Percentiles rank a stretch among this genome's conserved stretches.
These are phyloP conservation scores for Taxillus chinensis DNA, from an alignment of 164 flowering plant genomes.

Conservation along the genomic window DNA sequence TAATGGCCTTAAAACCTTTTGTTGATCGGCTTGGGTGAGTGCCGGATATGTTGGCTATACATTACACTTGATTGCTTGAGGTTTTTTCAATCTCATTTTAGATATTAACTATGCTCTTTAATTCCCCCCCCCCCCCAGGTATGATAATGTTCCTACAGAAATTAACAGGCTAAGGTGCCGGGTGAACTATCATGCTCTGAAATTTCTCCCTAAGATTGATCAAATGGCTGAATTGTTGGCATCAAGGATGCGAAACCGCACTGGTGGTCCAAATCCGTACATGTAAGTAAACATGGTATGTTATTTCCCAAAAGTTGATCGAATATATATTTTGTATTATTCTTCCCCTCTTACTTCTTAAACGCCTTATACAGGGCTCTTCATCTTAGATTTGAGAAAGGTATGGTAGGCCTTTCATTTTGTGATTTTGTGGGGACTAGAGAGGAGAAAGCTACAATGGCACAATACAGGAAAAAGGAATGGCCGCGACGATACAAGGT, in stretches of 20 bases:
- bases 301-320: neutral
- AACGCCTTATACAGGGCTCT: slow-evolving; percentile 60
- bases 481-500: slow-evolving; percentile 99
- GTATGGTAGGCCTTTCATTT: slow-evolving; percentile 97
- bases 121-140: slow-evolving; percentile 40
- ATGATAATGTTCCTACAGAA: slow-evolving; percentile 92
- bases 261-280: slow-evolving; percentile 72
- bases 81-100: neutral
- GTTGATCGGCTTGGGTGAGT: slow-evolving; percentile 96
- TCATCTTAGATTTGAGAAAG: slow-evolving; percentile 98
- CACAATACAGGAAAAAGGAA: slow-evolving; percentile 85
- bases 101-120: neutral
- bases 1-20: slow-evolving; percentile 97
- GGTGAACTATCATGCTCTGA: slow-evolving; percentile 92
- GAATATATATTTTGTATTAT: neutral
- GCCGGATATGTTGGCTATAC: neutral
- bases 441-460: slow-evolving; percentile 89
- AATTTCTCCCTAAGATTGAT: slow-evolving; percentile 88
- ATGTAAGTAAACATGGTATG: slow-evolving; percentile 38
- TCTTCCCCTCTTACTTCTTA: neutral
- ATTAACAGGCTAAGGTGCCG: slow-evolving; percentile 92
- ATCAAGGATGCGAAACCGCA: slow-evolving; percentile 90
- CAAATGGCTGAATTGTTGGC: slow-evolving; percentile 82
- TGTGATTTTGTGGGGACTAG: slow-evolving; percentile 99
- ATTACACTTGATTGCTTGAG: neutral